These are phyloP conservation scores for Aspergillus campestris DNA, from an alignment of 495 filamentous ascomycete genomes.

Conservation along the genomic window DNA sequence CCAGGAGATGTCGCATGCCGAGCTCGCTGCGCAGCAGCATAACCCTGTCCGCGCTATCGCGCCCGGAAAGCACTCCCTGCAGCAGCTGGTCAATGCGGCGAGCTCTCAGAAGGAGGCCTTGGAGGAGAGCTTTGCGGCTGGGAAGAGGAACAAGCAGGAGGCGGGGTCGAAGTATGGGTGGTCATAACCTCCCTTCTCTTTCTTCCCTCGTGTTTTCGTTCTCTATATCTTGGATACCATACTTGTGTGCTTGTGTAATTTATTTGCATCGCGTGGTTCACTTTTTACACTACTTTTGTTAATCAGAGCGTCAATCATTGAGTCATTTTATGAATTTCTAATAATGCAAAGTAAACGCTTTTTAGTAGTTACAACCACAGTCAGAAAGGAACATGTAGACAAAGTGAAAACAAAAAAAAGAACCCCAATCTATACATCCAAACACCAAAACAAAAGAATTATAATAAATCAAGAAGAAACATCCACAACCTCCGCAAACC, in stretches of 20 bases:
- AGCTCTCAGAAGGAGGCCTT: conserved; percentile 71
- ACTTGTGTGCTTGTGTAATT: conserved; percentile 1
- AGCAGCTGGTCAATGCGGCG: conserved; percentile 76
- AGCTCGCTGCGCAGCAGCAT: conserved; percentile 60
- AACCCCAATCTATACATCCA: conserved; percentile 5
- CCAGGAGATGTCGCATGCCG: conserved; percentile 41
- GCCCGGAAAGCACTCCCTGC: conserved; percentile 81
- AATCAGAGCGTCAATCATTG: too few relatives aligned
- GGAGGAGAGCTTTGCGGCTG: conserved; percentile 80
- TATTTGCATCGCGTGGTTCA: background rate
- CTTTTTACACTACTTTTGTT: too few relatives aligned
- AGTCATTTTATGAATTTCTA: background rate
- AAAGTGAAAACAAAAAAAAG: conserved; percentile 1
- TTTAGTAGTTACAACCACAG: background rate
- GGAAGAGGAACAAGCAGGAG: conserved; percentile 64
- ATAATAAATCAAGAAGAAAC: conserved; percentile 36
- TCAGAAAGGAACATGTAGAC: too few relatives aligned
- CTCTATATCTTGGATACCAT: background rate
- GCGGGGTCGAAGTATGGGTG: conserved; percentile 80
- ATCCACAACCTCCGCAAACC: conserved; percentile 90
- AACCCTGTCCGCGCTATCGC: conserved; percentile 77
- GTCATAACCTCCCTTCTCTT: conserved; percentile 22
- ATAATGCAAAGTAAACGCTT: background rate
- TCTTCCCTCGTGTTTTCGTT: background rate
- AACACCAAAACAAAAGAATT: conserved; percentile 5